Base-by-base conservation (phyloP, 2,329 filamentous ascomycete genomes). In the Ophiostoma perfectum region DNA sequence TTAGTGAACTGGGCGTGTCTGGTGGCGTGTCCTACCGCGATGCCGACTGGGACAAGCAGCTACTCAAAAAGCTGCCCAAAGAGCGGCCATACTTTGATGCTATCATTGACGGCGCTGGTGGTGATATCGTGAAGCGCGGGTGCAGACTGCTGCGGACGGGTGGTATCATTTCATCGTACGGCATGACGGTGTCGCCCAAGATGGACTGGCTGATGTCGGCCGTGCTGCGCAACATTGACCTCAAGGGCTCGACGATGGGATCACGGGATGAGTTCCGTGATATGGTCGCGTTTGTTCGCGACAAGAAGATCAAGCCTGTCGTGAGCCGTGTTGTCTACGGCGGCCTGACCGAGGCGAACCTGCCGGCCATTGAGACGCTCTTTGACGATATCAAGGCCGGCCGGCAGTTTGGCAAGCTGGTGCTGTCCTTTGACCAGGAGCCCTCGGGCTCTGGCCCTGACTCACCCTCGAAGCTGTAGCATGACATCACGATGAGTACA, bases 401-500 rank as follows among this genome's bases (percentile, higher is more conserved):
- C 0, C 88, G 81, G 71, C 94, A 98, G 78, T 97, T 98, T 81
- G 95, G 94, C 11, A 98, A 98, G 80, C 78, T 98, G 73, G 92
- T 97, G 1, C 86, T 97, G 72, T 86, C 91, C 74, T 84, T 93
- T 74, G 82, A 74, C 0, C 72, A 74, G 12, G 76, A 66, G 55
- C 60, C 60, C 3, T 41, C 58, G 6, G 47, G 39, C 6, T 41
- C 66, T 5, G 12, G 67, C 60, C 16, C 58, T 3, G 70, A 70
- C 49, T 66, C 67, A 41, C 70, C 71, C n/a, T 74, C 80, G 3
- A 84, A 80, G 73, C 71, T 84, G 70, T 84, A 77, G 73, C 12
- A 44, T 39, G 44, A 49, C 6, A 4, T 60, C 42, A 65, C 36
- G 42, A 65, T 39, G 52, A 64, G 39, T 45, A 44, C 41, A 11